A percentile compares a stretch with the other conserved stretches of the same genome.
Conservation (phyloP, 2,329 filamentous ascomycete genomes). For the Botrytis fabae region DNA sequence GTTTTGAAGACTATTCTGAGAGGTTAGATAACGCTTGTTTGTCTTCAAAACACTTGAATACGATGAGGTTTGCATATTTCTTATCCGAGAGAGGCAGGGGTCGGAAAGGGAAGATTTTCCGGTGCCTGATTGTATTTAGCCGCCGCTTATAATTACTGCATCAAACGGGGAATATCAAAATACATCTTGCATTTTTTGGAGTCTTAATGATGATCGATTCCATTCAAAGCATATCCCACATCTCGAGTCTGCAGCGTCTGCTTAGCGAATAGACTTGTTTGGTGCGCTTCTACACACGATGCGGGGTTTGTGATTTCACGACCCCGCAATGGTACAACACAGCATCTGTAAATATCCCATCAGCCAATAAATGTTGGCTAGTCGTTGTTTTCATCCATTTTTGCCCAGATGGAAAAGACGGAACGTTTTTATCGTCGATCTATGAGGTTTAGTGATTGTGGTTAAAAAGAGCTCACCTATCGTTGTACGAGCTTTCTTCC, state of each 20-base stretch:
- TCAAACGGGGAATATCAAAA: background rate
- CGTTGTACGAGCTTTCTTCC: background rate
- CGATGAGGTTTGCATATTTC: too few species aligned
- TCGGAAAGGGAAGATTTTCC: background rate
- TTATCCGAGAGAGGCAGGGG: background rate
- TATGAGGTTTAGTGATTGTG: background rate
- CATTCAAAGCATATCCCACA: background rate
- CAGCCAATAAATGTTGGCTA: background rate
- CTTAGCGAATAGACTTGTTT: background rate
- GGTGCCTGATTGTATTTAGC: background rate
- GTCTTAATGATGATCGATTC: background rate
- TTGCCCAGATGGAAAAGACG: background rate
- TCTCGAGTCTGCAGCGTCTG: background rate
- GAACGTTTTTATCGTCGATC: too few species aligned
- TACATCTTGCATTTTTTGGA: too few species aligned
- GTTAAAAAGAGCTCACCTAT: background rate
- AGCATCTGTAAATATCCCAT: background rate
- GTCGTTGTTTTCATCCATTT: background rate
- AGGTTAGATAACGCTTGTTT: background rate
- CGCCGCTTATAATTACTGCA: background rate
- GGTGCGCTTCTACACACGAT: slow-evolving; percentile 11
- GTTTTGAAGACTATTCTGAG: background rate
- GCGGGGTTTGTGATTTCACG: slow-evolving; percentile 6
- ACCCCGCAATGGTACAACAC: slow-evolving; percentile 10
- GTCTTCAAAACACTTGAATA: background rate